Evolutionary conservation across 257 asterid species (phyloP).

Genomic region (Nicotiana knightiana): DNA sequence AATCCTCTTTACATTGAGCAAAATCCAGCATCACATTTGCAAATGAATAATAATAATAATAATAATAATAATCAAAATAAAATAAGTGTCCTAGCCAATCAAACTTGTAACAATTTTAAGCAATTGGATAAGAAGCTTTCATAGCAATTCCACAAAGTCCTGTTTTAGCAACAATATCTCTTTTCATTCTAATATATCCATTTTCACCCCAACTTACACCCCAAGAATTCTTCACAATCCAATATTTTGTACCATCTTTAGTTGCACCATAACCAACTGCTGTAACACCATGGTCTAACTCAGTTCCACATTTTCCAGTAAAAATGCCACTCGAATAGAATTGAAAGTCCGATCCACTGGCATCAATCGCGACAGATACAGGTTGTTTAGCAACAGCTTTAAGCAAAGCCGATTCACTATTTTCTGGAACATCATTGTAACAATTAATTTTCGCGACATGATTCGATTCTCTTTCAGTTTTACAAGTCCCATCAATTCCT

Average conservation of each 20-base stretch:
- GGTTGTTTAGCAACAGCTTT: conserved; percentile 23
- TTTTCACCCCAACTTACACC: background rate
- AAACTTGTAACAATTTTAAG: background rate
- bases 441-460: background rate
- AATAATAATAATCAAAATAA: background rate
- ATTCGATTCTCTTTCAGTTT: conserved; percentile 9
- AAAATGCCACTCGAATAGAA: conserved; percentile 31
- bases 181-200: conserved; percentile 19
- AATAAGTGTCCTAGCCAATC: background rate
- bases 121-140: background rate
- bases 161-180: conserved; percentile 11
- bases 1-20: background rate
- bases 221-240: conserved; percentile 28
- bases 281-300: conserved; percentile 35
- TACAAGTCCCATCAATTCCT: conserved; percentile 27
- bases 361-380: background rate
- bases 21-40: background rate
- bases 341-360: background rate
- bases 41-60: background rate
- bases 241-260: conserved; percentile 23
- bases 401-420: conserved; percentile 24
- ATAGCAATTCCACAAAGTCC: background rate
- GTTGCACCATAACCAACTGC: conserved; percentile 27
- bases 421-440: conserved; percentile 24
- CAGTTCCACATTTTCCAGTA: conserved; percentile 32